Evolutionary conservation across 805 yeast species (phyloP), one percentile per base, ranked within the genome.

Genomic region (Soucietia sequanensis): DNA sequence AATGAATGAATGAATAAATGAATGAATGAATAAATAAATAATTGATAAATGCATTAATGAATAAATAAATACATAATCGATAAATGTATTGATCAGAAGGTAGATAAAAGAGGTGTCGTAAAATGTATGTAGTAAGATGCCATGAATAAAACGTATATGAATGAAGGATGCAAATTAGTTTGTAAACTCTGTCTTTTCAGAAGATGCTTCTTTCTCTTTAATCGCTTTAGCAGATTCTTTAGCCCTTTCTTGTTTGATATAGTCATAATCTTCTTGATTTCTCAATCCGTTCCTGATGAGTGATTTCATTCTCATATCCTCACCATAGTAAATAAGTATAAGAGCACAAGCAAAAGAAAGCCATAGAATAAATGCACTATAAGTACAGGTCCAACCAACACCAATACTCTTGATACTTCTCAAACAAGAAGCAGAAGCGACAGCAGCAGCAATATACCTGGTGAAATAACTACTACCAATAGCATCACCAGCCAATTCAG

Each of bases 381-480:
- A 65, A 0, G 81, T 75, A 39, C 70, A 64, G 3, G 76, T 59
- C 80, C 80, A 75, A 4, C 81, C 83, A 27, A 76, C 62, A 0
- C 82, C 82, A 27, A 78, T 75, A 17, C 54, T 44, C 4, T 72
- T 43, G 10, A 78, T 59, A 24, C 72, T 70, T 10, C 60, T 54
- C 18, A 78, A 54, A 36, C 75, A 70, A 2, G 76, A 62, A 4
- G 75, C 78, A 5, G 78, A 64, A 1, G 75, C 73, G 6, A 77
- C 52, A 1, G 77, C 78, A 10, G 75, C 76, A 5, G 76, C 73
- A 1, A 73, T 38, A 44, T 68, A 76, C 31, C 84, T 54, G 2
- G 70, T 52, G 32, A 72, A 65, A 38, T 78, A 78, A 43, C 76
- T 76, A 6, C 76, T 68, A 0, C 74, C 79, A 27, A 78, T 70